Percentiles rank a stretch among this genome's conserved stretches.
Evolutionary conservation across 805 yeast genomes (phyloP).

Genomic region (Pichia californica): DNA sequence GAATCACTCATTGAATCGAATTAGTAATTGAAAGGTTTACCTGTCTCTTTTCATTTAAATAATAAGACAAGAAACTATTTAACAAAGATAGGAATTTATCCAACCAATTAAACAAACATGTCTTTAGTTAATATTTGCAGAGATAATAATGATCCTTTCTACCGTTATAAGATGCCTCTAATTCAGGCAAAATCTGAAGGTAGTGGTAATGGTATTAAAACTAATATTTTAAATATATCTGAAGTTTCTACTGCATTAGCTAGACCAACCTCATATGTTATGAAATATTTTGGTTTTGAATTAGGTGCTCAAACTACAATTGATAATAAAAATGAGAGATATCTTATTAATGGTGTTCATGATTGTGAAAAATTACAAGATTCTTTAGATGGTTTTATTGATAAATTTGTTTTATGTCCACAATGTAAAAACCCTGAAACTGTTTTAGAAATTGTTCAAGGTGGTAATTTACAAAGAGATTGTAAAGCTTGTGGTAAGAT

Average conservation of each 20-base stretch:
- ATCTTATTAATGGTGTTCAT: slow-evolving; percentile 90
- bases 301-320: slow-evolving; percentile 93
- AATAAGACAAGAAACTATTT: too few relatives aligned
- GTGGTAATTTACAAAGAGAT: slow-evolving; percentile 74
- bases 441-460: slow-evolving; percentile 73
- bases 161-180: slow-evolving; percentile 99
- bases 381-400: slow-evolving; percentile 87
- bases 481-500: slow-evolving; percentile 98
- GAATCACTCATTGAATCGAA: too few relatives aligned
- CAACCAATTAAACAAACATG: slow-evolving; percentile 37
- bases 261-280: slow-evolving; percentile 86
- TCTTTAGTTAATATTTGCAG: slow-evolving; percentile 90
- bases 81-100: too few relatives aligned
- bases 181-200: slow-evolving; percentile 97
- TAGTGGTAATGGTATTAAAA: slow-evolving; percentile 98
- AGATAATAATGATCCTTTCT: slow-evolving; percentile 95
- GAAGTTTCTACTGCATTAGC: slow-evolving; percentile 94
- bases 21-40: too few relatives aligned
- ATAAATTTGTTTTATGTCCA: slow-evolving; percentile 87
- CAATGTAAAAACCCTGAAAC: slow-evolving; percentile 98
- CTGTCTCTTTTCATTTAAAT: too few relatives aligned
- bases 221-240: slow-evolving; percentile 81
- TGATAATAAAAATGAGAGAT: slow-evolving; percentile 76
- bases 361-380: slow-evolving; percentile 89
- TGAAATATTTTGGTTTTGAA: slow-evolving; percentile 94